phyloP scores from a whole-genome alignment of 495 filamentous ascomycete species.

The Podospora sp. region DNA sequence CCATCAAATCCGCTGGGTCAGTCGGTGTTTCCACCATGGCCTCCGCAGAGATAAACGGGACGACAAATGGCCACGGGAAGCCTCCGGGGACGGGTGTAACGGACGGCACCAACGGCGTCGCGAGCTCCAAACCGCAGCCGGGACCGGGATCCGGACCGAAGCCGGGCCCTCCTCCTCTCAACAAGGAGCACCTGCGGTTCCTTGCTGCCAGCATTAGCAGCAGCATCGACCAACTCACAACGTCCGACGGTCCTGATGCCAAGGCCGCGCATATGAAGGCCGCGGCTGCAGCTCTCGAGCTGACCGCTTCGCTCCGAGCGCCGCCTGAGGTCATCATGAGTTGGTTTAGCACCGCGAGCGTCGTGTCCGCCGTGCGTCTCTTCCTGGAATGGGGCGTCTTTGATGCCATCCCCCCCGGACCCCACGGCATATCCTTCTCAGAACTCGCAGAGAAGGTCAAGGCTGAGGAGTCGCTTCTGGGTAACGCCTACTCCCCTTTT shows the following conservation, averaged over 20 bases:
- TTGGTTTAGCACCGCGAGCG: slow-evolving; percentile 30
- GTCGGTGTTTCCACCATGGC: neutral
- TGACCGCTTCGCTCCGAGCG: slow-evolving; percentile 25
- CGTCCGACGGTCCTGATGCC: neutral
- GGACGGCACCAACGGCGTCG: neutral
- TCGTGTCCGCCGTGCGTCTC: slow-evolving; percentile 35
- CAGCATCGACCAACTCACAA: slow-evolving; percentile 12
- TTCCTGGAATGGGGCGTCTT: slow-evolving; percentile 42
- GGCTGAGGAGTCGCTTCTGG: slow-evolving; percentile 32
- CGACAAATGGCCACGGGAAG: neutral
- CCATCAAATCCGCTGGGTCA: no score
- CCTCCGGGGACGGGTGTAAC: no score
- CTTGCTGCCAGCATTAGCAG: slow-evolving; percentile 23
- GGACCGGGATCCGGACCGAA: neutral
- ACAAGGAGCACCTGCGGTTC: slow-evolving; percentile 16
- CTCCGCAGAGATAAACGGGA: neutral
- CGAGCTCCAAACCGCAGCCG: neutral
- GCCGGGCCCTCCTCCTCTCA: neutral
- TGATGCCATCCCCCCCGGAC: slow-evolving; percentile 32
- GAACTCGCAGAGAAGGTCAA: slow-evolving; percentile 32
- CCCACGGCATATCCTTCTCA: slow-evolving; percentile 29
- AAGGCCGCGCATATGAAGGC: slow-evolving; percentile 20
- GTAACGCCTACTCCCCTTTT: slow-evolving; percentile 17
- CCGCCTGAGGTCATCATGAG: slow-evolving; percentile 34
- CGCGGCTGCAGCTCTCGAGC: slow-evolving; percentile 21